A percentile compares a stretch with the other conserved stretches of the same genome.
phyloP scores from a whole-genome alignment of 768 basidiomycete species.

The Suillus tomentosus region DNA sequence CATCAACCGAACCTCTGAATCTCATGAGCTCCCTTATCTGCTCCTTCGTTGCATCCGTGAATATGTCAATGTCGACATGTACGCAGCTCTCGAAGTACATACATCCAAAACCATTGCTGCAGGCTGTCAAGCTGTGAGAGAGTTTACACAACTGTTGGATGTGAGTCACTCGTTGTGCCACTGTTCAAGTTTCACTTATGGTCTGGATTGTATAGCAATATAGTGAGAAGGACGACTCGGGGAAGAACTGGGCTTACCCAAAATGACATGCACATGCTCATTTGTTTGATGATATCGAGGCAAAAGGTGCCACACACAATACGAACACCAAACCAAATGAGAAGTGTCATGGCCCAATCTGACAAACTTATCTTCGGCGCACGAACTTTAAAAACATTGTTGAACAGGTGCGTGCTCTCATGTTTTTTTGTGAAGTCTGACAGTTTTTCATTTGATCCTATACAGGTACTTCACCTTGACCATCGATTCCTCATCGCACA shows the following conservation, averaged over 20 bases:
- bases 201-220: slow-evolving; percentile 5
- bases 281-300: slow-evolving; percentile 32
- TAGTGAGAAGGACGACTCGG: not conserved
- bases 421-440: not conserved
- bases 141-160: slow-evolving; percentile 23
- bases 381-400: slow-evolving; percentile 39
- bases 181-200: not conserved
- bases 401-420: slow-evolving; percentile 28
- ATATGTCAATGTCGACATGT: slow-evolving; percentile 36
- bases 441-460: not conserved
- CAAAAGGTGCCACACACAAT: slow-evolving; percentile 33
- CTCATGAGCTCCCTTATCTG: slow-evolving; percentile 20
- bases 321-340: slow-evolving; percentile 38
- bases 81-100: slow-evolving; percentile 33
- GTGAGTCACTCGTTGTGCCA: slow-evolving; percentile 17
- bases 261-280: slow-evolving; percentile 36
- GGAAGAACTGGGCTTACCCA: slow-evolving; percentile 35
- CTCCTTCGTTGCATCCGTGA: slow-evolving; percentile 32
- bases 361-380: slow-evolving; percentile 25
- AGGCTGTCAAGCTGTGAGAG: slow-evolving; percentile 21
- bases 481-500: not conserved
- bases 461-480: slow-evolving; percentile 35
- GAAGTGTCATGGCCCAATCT: slow-evolving; percentile 29
- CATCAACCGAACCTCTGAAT: slow-evolving; percentile 10
- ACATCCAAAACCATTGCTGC: slow-evolving; percentile 28